phyloP scores from a whole-genome alignment of 345 rosid species.

The Brassica carinata region DNA sequence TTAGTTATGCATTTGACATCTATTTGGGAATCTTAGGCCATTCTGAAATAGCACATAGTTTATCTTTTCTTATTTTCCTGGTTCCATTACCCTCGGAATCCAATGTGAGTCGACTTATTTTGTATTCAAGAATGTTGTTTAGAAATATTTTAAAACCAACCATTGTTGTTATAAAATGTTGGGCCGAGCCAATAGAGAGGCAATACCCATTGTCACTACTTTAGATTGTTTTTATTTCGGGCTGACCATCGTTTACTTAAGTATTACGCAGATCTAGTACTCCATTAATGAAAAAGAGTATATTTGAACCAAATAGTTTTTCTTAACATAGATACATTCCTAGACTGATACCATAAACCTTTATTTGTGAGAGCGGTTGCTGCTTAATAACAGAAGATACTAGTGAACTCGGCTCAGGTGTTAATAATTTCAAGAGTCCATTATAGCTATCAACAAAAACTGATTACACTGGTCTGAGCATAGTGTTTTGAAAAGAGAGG shows the following conservation, averaged over 20 bases:
- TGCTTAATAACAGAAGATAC: background rate
- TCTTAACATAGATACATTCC: background rate
- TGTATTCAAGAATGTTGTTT: conserved; percentile 3
- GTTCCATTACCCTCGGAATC: conserved; percentile 26
- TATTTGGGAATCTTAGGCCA: conserved; percentile 36
- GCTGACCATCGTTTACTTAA: background rate
- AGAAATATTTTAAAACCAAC: background rate
- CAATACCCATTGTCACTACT: background rate
- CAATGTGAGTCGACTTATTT: conserved; percentile 8
- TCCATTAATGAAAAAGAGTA: background rate
- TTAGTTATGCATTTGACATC: conserved; percentile 30
- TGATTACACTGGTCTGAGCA: background rate
- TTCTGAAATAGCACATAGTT: conserved; percentile 25
- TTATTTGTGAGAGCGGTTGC: background rate
- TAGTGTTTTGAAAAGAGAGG: background rate
- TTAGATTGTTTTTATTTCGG: background rate
- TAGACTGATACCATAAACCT: background rate
- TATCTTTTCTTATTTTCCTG: background rate
- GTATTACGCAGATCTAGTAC: background rate
- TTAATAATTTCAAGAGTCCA: background rate
- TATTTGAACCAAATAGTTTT: background rate
- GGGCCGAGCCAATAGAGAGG: background rate
- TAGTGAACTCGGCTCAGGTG: background rate
- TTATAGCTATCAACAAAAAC: background rate
- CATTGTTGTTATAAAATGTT: background rate